A percentile compares a stretch with the other conserved stretches of the same genome.
These are phyloP conservation scores for Ustanciosporium gigantosporum DNA, from an alignment of 1,284 basidiomycete genomes.

Conservation along the genomic window DNA sequence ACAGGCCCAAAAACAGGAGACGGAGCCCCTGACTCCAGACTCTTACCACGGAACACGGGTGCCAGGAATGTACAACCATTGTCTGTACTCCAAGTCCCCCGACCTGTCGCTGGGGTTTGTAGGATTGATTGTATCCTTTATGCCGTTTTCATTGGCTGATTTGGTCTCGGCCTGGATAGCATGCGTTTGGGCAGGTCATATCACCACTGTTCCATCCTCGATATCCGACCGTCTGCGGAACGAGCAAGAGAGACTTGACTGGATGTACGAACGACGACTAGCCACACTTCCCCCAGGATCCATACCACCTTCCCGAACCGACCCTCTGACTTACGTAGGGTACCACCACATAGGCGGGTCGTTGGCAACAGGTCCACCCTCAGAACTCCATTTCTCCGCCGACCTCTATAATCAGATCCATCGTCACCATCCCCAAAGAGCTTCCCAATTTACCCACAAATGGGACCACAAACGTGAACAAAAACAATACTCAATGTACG, in stretches of 20 bases:
- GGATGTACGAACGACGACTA: slow-evolving; percentile 4
- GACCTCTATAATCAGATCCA: slow-evolving; percentile 9
- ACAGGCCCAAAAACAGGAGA: neutral
- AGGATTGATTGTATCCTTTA: slow-evolving; percentile 32
- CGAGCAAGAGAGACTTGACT: slow-evolving; percentile 14
- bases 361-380: slow-evolving; percentile 7
- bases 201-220: slow-evolving; percentile 13
- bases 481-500: slow-evolving; percentile 27
- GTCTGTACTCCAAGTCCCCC: slow-evolving; percentile 14
- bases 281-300: neutral
- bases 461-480: slow-evolving; percentile 30
- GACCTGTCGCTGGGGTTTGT: slow-evolving; percentile 30
- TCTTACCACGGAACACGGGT: slow-evolving; percentile 9
- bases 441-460: slow-evolving; percentile 6
- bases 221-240: slow-evolving; percentile 7
- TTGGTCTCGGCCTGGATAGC: slow-evolving; percentile 27
- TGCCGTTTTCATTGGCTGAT: slow-evolving; percentile 40
- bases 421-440: slow-evolving; percentile 4
- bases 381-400: slow-evolving; percentile 17
- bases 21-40: slow-evolving; percentile 11
- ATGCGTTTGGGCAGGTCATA: slow-evolving; percentile 32
- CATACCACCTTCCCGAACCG: neutral
- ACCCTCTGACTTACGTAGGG: neutral
- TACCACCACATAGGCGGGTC: slow-evolving; percentile 12
- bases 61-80: slow-evolving; percentile 34